Base-by-base conservation (phyloP, 78 protist species). In the Dictyostelium capitatum region DNA sequence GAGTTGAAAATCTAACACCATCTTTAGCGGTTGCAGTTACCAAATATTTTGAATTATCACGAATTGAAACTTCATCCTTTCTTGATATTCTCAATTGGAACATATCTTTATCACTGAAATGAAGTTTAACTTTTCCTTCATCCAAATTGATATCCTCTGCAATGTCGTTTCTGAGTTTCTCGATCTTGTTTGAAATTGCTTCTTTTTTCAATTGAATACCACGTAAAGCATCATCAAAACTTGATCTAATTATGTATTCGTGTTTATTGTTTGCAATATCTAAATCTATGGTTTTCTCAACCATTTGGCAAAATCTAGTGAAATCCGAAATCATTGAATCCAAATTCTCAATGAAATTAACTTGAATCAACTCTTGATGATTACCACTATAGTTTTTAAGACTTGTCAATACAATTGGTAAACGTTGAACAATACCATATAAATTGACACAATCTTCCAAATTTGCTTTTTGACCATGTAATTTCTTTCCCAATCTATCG, bases 221-320 rank as follows among this genome's bases (percentile, higher is more conserved):
- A 14, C 23, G 14, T 8, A 98, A 95, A 20, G 62, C 90, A 3
- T 50, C 91, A 69, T 96, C 94, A 70, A 94, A 97, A 28, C 79
- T 32, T 3, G 99, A 67, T 17, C 90, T 75, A 95, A 98, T 96
- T 14, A 95, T 32, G 56, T 92, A 98, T 82, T 97, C 96, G 94
- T 92, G 94, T n/a, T 73, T 20, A 14, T 75, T 80, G 14, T 70
- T 64, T 9, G 72, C 97, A 8, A 46, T 20, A 15, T 73, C 96
- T 37, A 98, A 69, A 62, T 98, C 99, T 15, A 98, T 73, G 0
- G 97, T 82, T 14, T 64, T n/a, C n/a, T 95, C 97, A 19, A 98
- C 95, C 87, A 98, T 78, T 32, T 50, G 83, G 32, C 6, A 32
- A 48, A 57, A 95, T 72, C 89, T 41, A 23, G 12, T 2, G 14